Base-by-base conservation (phyloP, 371 early-diverging fungal genomes). In the Rhizopus arrhizus region DNA sequence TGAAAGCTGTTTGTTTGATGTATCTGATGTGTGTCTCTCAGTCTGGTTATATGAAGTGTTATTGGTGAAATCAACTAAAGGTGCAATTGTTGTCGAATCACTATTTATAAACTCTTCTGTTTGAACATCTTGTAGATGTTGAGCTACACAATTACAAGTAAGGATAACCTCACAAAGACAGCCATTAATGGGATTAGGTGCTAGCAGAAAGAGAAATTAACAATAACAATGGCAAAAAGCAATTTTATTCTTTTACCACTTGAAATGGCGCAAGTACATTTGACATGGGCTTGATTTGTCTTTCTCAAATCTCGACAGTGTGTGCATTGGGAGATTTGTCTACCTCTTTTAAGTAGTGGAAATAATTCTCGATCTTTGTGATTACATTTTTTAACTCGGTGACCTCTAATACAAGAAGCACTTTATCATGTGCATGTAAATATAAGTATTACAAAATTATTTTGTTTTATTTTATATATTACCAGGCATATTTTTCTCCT, bases 251-350 rank as follows among this genome's bases (percentile, higher is more conserved):
- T 42, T 45, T 56, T 53, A 74, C 74, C 53, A 22, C 50, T 48
- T 2, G 62, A 53, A 40, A 66, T 61, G 5, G 75, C 75, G 59
- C 75, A 75, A 32, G 69, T 75, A 49, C 75, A 75, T 48, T 75
- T 75, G 8, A 75, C 65, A 59, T 75, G 75, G 3, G 68, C 51
- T 34, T 58, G 48, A 38, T 69, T 58, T 49, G 72, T 67, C 16
- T 51, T 56, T 34, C 75, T 59, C 34, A 67, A 55, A 47, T 61
- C 64, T 48, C 75, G 65, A 45, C 75, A 75, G 47, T 75, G 75
- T 12, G 56, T 62, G 51, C 75, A 75, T 52, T 75, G 75, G 9
- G 64, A 66, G 10, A 72, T 51, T 38, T 69, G 72, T 52, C 75
- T 64, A 16, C 75, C 75, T 61, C 69, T 51, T 32, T 72, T 72